phyloP scores from a whole-genome alignment of 2,329 filamentous ascomycete species.

The Fusarium brachygibbosum region DNA sequence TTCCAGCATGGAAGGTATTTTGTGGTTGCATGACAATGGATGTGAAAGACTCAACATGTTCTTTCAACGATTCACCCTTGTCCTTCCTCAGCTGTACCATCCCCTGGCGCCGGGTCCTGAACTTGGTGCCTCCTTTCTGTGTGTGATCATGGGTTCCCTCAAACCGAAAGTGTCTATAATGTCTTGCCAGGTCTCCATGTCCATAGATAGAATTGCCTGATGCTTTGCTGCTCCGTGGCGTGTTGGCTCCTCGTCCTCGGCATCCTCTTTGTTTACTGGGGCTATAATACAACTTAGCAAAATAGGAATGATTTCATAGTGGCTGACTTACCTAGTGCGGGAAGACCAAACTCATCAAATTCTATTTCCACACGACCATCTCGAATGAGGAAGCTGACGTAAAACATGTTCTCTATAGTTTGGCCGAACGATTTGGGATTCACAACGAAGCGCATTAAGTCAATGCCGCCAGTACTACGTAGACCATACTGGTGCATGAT shows the following conservation, averaged over 20 bases:
- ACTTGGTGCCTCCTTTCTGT: slow-evolving; percentile 73
- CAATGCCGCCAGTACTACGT: slow-evolving; percentile 76
- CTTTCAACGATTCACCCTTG: slow-evolving; percentile 1
- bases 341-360: slow-evolving; percentile 79
- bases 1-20: slow-evolving; percentile 10
- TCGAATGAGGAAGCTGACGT: slow-evolving; percentile 91
- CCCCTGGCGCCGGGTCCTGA: slow-evolving; percentile 68
- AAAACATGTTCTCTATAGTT: slow-evolving; percentile 97
- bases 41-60: slow-evolving; percentile 5
- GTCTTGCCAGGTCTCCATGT: slow-evolving; percentile 85
- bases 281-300: slow-evolving; percentile 49
- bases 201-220: slow-evolving; percentile 89
- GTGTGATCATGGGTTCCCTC: slow-evolving; percentile 84
- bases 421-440: slow-evolving; percentile 94
- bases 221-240: slow-evolving; percentile 74
- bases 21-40: slow-evolving; percentile 21
- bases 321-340: slow-evolving; percentile 78
- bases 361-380: slow-evolving; percentile 84
- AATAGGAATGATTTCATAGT: not conserved
- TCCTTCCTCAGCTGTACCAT: slow-evolving; percentile 71
- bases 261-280: slow-evolving; percentile 57
- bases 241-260: slow-evolving; percentile 61
- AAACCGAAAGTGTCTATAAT: slow-evolving; percentile 83
- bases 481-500: slow-evolving; percentile 77
- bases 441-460: slow-evolving; percentile 87